A percentile compares a stretch with the other conserved stretches of the same genome.
Conservation (phyloP, 75 land plant genomes). For the Pseudotsuga menziesii region DNA sequence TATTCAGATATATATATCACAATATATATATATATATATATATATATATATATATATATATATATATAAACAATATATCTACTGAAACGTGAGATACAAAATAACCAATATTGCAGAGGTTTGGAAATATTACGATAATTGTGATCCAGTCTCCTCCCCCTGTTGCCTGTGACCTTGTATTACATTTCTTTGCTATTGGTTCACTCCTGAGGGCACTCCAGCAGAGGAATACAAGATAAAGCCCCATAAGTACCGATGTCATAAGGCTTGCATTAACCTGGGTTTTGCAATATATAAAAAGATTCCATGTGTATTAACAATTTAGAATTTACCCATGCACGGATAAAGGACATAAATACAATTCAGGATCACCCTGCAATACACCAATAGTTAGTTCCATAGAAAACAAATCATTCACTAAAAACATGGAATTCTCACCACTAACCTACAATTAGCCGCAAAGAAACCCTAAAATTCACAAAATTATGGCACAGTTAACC, state of each 20-base stretch:
- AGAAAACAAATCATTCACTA: no score
- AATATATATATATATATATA: no score
- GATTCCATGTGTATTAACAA: neutral
- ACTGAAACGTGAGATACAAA: neutral
- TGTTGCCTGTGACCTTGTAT: conserved; percentile 54
- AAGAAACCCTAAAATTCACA: no score
- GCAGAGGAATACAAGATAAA: conserved; percentile 85
- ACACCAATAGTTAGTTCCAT: no score
- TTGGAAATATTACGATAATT: conserved; percentile 48
- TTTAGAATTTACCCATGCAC: no score
- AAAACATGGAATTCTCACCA: no score
- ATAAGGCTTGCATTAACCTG: conserved; percentile 88
- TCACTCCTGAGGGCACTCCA: conserved; percentile 98
- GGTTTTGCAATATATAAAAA: neutral
- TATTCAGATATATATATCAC: neutral
- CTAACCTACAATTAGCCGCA: no score
- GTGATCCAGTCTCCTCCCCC: conserved; percentile 76
- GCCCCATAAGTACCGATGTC: conserved; percentile 82
- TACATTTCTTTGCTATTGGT: conserved; percentile 59
- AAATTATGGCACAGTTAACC: no score
- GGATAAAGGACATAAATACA: no score
- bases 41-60: no score
- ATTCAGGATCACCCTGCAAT: no score
- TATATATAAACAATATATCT: no score
- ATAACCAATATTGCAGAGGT: neutral